phyloP scores from a whole-genome alignment of 768 basidiomycete genomes.

The Lentinula raphanica region DNA sequence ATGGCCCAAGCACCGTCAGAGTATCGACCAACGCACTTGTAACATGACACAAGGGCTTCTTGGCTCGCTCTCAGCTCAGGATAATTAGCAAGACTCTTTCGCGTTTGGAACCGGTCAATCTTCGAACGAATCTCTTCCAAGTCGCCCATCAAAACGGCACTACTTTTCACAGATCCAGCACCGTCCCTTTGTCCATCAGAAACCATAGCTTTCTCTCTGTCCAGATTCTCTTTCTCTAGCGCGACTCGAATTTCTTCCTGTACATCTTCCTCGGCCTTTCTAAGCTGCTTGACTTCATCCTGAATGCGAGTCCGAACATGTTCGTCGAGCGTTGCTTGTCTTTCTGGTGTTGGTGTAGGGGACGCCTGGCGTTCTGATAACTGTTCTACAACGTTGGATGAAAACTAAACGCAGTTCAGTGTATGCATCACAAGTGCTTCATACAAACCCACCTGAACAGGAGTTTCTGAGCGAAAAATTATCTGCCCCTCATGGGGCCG shows the following conservation, averaged over 20 bases:
- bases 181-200: slow-evolving; percentile 29
- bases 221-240: slow-evolving; percentile 84
- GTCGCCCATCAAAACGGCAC: slow-evolving; percentile 63
- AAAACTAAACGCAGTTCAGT: slow-evolving; percentile 49
- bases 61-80: slow-evolving; percentile 52
- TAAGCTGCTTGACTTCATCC: slow-evolving; percentile 59
- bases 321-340: slow-evolving; percentile 69
- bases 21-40: slow-evolving; percentile 48
- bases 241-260: slow-evolving; percentile 70
- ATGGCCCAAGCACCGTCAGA: not conserved
- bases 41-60: slow-evolving; percentile 67
- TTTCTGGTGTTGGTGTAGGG: slow-evolving; percentile 55
- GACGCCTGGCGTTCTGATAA: slow-evolving; percentile 62
- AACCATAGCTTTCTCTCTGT: slow-evolving; percentile 56
- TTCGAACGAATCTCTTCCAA: slow-evolving; percentile 68
- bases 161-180: slow-evolving; percentile 48
- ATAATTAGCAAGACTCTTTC: slow-evolving; percentile 48
- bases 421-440: slow-evolving; percentile 7
- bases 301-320: slow-evolving; percentile 71
- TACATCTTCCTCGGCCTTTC: slow-evolving; percentile 64
- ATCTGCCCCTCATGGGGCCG: slow-evolving; percentile 49
- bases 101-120: slow-evolving; percentile 63
- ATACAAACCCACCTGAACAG: slow-evolving; percentile 41
- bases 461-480: slow-evolving; percentile 49
- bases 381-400: slow-evolving; percentile 75